Conservation (phyloP, 2,329 filamentous ascomycete species). For the Aspergillus carbonarius region DNA sequence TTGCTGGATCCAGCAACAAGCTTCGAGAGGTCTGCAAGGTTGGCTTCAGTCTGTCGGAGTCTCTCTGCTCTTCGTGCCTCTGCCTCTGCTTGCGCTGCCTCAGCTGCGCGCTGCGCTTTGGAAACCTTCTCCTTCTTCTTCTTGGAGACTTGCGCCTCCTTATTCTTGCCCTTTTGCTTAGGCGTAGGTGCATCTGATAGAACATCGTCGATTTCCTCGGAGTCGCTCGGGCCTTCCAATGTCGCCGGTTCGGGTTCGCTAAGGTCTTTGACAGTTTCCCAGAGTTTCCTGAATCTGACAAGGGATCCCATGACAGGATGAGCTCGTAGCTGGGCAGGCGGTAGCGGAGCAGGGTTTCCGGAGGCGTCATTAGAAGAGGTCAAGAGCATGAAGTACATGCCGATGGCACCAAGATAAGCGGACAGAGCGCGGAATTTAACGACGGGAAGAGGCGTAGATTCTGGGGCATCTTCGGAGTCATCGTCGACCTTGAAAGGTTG, state of each 20-base stretch:
- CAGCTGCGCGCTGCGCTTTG: conserved; percentile 51
- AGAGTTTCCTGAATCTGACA: conserved; percentile 75
- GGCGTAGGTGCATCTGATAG: conserved; percentile 23
- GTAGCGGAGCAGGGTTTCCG: conserved; percentile 59
- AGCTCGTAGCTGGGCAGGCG: conserved; percentile 77
- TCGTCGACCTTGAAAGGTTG: conserved; percentile 53
- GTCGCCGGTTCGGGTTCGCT: conserved; percentile 45
- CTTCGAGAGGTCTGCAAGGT: conserved; percentile 68
- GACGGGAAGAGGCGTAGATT: conserved; percentile 54
- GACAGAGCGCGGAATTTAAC: conserved; percentile 78
- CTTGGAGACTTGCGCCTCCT: conserved; percentile 42
- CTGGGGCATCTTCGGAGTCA: conserved; percentile 36
- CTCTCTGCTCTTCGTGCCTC: conserved; percentile 55
- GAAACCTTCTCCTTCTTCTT: conserved; percentile 44
- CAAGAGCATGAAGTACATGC: conserved; percentile 94
- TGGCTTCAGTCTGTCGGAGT: conserved; percentile 62
- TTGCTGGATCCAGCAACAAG: conserved; percentile 53
- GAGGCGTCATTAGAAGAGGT: conserved; percentile 68
- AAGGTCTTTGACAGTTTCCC: conserved; percentile 72
- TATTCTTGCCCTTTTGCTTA: conserved; percentile 18
- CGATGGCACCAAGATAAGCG: conserved; percentile 80
- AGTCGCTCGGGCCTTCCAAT: conserved; percentile 12
- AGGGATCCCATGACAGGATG: conserved; percentile 89
- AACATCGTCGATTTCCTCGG: conserved; percentile 18
- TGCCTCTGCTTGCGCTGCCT: conserved; percentile 56